phyloP scores from a whole-genome alignment of 768 basidiomycete species.

The Scleroderma bovista region DNA sequence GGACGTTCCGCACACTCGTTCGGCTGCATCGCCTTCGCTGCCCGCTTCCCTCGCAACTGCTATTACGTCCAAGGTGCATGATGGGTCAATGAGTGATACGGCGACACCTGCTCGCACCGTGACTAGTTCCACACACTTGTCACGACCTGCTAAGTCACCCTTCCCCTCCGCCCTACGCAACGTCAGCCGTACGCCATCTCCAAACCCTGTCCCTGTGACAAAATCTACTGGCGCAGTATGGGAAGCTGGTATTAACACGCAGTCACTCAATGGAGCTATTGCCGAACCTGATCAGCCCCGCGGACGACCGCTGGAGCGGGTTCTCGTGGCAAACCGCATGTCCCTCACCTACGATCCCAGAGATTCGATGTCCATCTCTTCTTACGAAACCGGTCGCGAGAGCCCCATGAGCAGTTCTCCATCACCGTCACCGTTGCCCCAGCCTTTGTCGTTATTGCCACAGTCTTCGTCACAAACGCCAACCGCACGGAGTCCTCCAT shows the following conservation, averaged over 20 bases:
- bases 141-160: conserved; percentile 40
- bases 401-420: conserved; percentile 29
- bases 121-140: not conserved
- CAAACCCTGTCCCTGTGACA: conserved; percentile 10
- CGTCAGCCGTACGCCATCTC: conserved; percentile 46
- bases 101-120: not conserved
- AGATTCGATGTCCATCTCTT: conserved; percentile 43
- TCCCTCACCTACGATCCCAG: not conserved
- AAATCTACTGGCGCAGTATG: no score
- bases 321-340: not conserved
- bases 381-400: conserved; percentile 65
- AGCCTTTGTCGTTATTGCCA: not conserved
- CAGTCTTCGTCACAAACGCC: not conserved
- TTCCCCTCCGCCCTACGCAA: conserved; percentile 60
- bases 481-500: not conserved
- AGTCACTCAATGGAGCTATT: not conserved
- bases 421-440: not conserved
- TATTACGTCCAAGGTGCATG: not conserved
- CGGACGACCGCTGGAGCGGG: conserved; percentile 5
- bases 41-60: not conserved
- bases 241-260: not conserved
- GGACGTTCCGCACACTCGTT: conserved; percentile 18
- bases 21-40: conserved; percentile 2
- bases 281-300: not conserved
- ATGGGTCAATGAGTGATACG: not conserved